phyloP scores from a whole-genome alignment of 1,139 yeast species.

The Magnusiomyces tetraspermus region DNA sequence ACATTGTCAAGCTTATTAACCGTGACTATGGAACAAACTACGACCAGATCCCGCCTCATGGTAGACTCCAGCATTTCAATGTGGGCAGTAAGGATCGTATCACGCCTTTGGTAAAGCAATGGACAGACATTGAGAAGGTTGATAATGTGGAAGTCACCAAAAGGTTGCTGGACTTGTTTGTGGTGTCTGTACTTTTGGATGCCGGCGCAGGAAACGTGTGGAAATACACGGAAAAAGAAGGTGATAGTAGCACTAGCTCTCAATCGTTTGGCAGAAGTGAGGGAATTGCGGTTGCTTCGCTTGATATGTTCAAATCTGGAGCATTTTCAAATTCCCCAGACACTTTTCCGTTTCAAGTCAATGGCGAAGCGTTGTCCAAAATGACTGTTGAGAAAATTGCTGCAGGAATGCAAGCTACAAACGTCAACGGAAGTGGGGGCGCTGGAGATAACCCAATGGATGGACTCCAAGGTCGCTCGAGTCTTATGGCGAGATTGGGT shows the following conservation, averaged over 20 bases:
- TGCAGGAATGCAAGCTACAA: slow-evolving; percentile 38
- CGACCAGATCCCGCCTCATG: slow-evolving; percentile 47
- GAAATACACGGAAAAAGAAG: slow-evolving; percentile 37
- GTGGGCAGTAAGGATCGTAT: slow-evolving; percentile 39
- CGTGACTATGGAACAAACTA: slow-evolving; percentile 37
- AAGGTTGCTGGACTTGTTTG: slow-evolving; percentile 44
- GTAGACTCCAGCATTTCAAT: slow-evolving; percentile 54
- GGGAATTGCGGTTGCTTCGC: slow-evolving; percentile 51
- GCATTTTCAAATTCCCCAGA: slow-evolving; percentile 33
- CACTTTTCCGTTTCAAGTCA: slow-evolving; percentile 34
- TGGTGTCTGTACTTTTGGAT: slow-evolving; percentile 49
- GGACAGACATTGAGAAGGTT: slow-evolving; percentile 30
- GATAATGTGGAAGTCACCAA: slow-evolving; percentile 39
- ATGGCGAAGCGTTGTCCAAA: slow-evolving; percentile 27
- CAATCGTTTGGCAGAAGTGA: slow-evolving; percentile 40
- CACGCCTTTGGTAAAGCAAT: slow-evolving; percentile 33
- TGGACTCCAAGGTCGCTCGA: slow-evolving; percentile 45
- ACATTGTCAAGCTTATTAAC: slow-evolving; percentile 35
- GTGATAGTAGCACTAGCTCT: slow-evolving; percentile 26
- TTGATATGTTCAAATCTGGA: slow-evolving; percentile 45
- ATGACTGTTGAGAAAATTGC: slow-evolving; percentile 26
- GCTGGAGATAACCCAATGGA: slow-evolving; percentile 38
- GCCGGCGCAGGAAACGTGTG: slow-evolving; percentile 56
- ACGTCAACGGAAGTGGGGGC: not conserved
- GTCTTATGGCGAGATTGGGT: slow-evolving; percentile 40